Evolutionary conservation across 495 filamentous ascomycete genomes (phyloP).

Genomic region (Penicillium argentinense): DNA sequence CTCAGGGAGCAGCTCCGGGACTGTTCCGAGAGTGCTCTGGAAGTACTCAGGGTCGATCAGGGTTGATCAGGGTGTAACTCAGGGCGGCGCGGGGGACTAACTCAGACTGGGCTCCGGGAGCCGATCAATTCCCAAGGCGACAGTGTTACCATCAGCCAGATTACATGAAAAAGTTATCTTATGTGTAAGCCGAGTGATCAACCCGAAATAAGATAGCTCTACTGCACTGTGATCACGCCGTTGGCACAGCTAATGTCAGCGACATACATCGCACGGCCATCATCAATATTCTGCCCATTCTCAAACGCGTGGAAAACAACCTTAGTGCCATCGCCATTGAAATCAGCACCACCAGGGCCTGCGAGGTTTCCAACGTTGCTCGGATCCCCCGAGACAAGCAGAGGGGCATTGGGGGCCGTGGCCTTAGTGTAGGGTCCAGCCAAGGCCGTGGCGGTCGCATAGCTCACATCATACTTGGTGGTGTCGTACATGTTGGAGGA

Average conservation of each 20-base stretch:
- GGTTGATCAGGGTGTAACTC: too few species aligned
- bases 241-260: constrained; percentile 10
- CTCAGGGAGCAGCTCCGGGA: too few species aligned
- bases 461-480: constrained; percentile 50
- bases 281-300: constrained; percentile 17
- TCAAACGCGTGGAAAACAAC: constrained; percentile 47
- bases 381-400: constrained; percentile 44
- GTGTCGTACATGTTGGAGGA: constrained; percentile 53
- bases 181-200: too few species aligned
- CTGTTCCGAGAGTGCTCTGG: too few species aligned
- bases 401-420: constrained; percentile 21
- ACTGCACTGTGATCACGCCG: constrained; percentile 12
- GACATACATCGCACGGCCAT: constrained; percentile 21
- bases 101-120: too few species aligned
- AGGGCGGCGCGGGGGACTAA: too few species aligned
- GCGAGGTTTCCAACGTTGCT: constrained; percentile 30
- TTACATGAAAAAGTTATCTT: too few species aligned
- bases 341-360: constrained; percentile 51
- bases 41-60: too few species aligned
- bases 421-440: constrained; percentile 46
- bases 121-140: too few species aligned
- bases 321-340: constrained; percentile 32
- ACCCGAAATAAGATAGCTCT: too few species aligned
- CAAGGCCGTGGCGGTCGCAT: constrained; percentile 45
- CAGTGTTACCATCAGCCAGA: too few species aligned